These are phyloP conservation scores for Echinosophora koreensis DNA, from an alignment of 306 rosid genomes.

Conservation along the genomic window DNA sequence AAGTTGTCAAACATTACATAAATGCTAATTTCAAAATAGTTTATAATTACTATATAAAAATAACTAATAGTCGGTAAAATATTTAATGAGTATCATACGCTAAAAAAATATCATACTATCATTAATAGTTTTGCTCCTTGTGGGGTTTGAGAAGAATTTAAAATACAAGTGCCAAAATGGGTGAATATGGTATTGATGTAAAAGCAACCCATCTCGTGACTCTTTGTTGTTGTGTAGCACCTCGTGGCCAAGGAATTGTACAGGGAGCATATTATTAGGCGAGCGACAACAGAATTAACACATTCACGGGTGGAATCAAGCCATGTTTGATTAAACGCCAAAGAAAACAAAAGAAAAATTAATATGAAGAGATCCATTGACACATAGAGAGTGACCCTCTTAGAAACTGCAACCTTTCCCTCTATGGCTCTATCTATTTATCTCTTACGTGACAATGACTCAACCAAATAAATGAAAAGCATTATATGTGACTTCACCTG, in stretches of 20 bases:
- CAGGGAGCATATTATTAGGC: slow-evolving; percentile 49
- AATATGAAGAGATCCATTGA: neutral
- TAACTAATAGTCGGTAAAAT: too few species aligned
- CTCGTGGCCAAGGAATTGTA: slow-evolving; percentile 58
- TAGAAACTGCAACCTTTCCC: slow-evolving; percentile 10
- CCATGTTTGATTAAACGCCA: slow-evolving; percentile 41
- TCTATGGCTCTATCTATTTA: slow-evolving; percentile 2
- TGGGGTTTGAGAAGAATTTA: slow-evolving; percentile 16
- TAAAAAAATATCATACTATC: neutral
- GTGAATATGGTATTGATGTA: slow-evolving; percentile 50
- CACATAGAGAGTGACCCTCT: slow-evolving; percentile 32
- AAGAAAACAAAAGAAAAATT: neutral
- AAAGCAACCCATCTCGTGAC: slow-evolving; percentile 67
- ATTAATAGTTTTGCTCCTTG: neutral
- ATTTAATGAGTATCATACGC: too few species aligned
- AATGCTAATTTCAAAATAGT: too few species aligned
- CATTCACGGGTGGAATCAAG: slow-evolving; percentile 65
- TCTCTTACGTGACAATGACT: slow-evolving; percentile 15
- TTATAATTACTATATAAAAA: too few species aligned
- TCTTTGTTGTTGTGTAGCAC: slow-evolving; percentile 70
- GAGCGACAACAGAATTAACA: slow-evolving; percentile 53
- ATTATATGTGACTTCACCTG: slow-evolving; percentile 49
- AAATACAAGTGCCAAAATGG: slow-evolving; percentile 20
- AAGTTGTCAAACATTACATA: neutral
- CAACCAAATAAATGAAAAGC: neutral